Evolutionary conservation across 2,329 filamentous ascomycete species (phyloP).

Genomic region (Colletotrichum tabaci): DNA sequence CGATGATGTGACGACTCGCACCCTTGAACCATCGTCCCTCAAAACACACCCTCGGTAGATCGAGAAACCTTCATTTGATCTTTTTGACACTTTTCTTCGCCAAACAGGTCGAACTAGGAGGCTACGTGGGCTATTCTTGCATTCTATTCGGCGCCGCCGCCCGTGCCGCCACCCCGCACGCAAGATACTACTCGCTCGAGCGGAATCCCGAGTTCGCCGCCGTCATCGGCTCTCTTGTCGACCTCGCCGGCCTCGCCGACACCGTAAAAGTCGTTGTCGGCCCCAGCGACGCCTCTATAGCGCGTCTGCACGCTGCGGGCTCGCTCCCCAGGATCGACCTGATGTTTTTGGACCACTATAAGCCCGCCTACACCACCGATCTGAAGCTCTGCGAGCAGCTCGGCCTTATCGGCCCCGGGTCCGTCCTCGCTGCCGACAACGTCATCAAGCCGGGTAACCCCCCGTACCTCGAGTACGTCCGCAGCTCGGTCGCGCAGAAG

Average conservation of each 20-base stretch:
- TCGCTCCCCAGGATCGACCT: conserved; percentile 74
- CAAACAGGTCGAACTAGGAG: conserved; percentile 77
- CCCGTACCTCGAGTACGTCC: conserved; percentile 79
- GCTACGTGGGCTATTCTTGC: conserved; percentile 86
- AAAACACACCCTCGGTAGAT: background rate
- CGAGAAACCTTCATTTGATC: conserved; percentile 5
- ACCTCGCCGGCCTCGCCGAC: conserved; percentile 80
- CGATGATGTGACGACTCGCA: background rate
- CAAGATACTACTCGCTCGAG: conserved; percentile 81
- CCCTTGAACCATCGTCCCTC: background rate
- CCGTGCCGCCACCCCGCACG: conserved; percentile 67
- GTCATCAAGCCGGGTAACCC: conserved; percentile 80
- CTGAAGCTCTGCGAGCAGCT: conserved; percentile 84
- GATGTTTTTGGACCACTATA: conserved; percentile 86
- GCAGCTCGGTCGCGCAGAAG: conserved; percentile 76
- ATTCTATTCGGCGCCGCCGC: conserved; percentile 81
- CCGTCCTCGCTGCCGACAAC: conserved; percentile 78
- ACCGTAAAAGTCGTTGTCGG: conserved; percentile 81
- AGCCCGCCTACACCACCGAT: conserved; percentile 81
- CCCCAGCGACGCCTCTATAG: conserved; percentile 75
- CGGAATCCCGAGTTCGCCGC: conserved; percentile 81
- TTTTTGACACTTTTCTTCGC: too few relatives aligned
- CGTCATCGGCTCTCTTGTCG: conserved; percentile 77
- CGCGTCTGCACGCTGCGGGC: conserved; percentile 69
- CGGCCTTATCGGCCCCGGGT: conserved; percentile 73